Base-by-base conservation (phyloP, 2,329 filamentous ascomycete genomes). In the Pyricularia pennisetigena region DNA sequence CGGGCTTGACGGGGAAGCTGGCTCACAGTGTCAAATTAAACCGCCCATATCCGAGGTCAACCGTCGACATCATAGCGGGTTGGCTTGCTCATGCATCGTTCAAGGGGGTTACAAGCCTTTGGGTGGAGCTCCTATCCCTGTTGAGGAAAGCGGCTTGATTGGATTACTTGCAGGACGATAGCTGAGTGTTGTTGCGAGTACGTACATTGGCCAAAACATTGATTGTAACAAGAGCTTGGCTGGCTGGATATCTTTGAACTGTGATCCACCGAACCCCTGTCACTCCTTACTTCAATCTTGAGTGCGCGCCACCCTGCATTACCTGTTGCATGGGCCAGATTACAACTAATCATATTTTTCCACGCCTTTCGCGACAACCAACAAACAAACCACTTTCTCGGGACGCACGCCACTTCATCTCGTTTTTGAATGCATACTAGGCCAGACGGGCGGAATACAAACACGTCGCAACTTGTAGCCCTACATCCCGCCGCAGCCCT, bases 21-120 rank as follows among this genome's bases (percentile, higher is more conserved):
- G 41, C 57, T 28, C 24, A 28, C 57, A 12, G 23, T 61, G 23
- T 61, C 57, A 61, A 24, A 12, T 61, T 71, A 70, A 71, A 70
- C 71, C 71, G 71, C 62, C 28, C 68, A 65, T 70, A 72, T 69
- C 71, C 71, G 71, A 72, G 64, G 57, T 61, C 24, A 24, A 61
- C 16, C 41, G n/a, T 54, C 41, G 41, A 54, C 41, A 54, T 54
- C 41, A 54, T 54, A 54, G 41, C 41, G 41, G 41, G 41, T 54
- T 54, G 32, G 32, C 12, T 41, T 16, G 41, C 41, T n/a, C 16
- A 54, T 54, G 41, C 41, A 54, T 54, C 41, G 16, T 54, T 54
- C 41, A 54, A n/a, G 41, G 41, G 41, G 41, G 41, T 54, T 54
- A 8, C 41, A 20, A 54, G 41, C 20, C 41, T n/a, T 14, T 9